Conservation (phyloP, 495 filamentous ascomycete genomes). For the Tuber microsphaerosporum region DNA sequence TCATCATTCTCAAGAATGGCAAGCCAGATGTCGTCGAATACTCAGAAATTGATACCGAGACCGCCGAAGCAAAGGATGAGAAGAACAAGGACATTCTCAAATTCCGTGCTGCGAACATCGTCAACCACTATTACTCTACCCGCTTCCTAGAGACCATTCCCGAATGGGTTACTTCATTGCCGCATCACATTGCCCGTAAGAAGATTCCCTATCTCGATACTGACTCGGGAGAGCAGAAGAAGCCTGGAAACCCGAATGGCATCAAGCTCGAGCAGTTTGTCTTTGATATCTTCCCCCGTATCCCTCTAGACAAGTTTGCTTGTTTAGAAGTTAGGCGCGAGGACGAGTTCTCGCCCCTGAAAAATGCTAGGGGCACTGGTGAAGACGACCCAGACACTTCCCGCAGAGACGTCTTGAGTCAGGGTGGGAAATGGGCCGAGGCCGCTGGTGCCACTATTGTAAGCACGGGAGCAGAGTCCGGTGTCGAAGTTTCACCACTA, state of each 20-base stretch:
- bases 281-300: slow-evolving; percentile 93
- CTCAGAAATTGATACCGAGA: slow-evolving; percentile 85
- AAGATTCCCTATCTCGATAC: slow-evolving; percentile 87
- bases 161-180: slow-evolving; percentile 72
- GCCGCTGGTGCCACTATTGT: slow-evolving; percentile 68
- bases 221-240: slow-evolving; percentile 67
- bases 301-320: slow-evolving; percentile 80
- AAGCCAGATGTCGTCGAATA: slow-evolving; percentile 98
- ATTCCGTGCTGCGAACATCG: slow-evolving; percentile 97
- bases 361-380: slow-evolving; percentile 85
- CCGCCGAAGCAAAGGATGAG: slow-evolving; percentile 79
- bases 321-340: slow-evolving; percentile 92
- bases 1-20: slow-evolving; percentile 91
- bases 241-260: slow-evolving; percentile 89
- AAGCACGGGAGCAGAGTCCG: slow-evolving; percentile 59
- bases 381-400: slow-evolving; percentile 94
- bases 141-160: slow-evolving; percentile 86
- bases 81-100: slow-evolving; percentile 73
- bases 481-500: slow-evolving; percentile 86
- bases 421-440: slow-evolving; percentile 77
- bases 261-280: slow-evolving; percentile 99
- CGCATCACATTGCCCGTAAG: slow-evolving; percentile 94
- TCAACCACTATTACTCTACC: slow-evolving; percentile 99
- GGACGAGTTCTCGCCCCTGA: slow-evolving; percentile 96
- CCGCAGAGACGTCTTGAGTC: slow-evolving; percentile 76